A percentile compares a stretch with the other conserved stretches of the same genome.
phyloP scores from a whole-genome alignment of 2,329 filamentous ascomycete species.

The Fusarium sp. region DNA sequence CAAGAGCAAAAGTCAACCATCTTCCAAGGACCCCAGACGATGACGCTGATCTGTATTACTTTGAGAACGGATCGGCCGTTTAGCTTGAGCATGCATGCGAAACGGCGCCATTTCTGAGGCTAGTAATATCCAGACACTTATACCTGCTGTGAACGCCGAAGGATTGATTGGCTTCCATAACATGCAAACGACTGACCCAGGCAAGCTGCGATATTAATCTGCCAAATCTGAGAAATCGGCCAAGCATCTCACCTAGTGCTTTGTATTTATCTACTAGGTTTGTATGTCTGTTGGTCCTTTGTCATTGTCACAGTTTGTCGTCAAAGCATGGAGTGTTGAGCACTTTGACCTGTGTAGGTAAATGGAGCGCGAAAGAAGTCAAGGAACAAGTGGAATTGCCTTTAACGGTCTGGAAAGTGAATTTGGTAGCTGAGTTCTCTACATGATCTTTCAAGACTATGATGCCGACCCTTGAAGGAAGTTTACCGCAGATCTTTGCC shows the following conservation, averaged over 20 bases:
- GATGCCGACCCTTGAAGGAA: background rate
- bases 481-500: background rate
- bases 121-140: background rate
- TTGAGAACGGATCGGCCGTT: background rate
- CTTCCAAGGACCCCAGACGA: background rate
- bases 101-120: background rate
- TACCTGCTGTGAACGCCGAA: background rate
- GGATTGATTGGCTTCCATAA: background rate
- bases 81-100: background rate
- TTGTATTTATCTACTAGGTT: background rate
- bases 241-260: fast-evolving
- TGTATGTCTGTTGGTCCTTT: background rate
- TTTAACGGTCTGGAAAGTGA: background rate
- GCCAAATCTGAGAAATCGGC: background rate
- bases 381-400: background rate
- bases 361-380: background rate
- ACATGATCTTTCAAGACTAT: background rate
- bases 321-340: background rate
- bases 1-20: background rate
- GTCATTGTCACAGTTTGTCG: background rate
- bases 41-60: background rate
- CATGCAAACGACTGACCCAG: background rate
- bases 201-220: background rate
- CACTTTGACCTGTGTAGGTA: background rate
- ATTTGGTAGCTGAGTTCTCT: background rate